Percentiles rank a stretch among this genome's conserved stretches.
These are phyloP conservation scores for Calonectria pseudoturangicola DNA, from an alignment of 2,329 filamentous ascomycete genomes.

Conservation along the genomic window DNA sequence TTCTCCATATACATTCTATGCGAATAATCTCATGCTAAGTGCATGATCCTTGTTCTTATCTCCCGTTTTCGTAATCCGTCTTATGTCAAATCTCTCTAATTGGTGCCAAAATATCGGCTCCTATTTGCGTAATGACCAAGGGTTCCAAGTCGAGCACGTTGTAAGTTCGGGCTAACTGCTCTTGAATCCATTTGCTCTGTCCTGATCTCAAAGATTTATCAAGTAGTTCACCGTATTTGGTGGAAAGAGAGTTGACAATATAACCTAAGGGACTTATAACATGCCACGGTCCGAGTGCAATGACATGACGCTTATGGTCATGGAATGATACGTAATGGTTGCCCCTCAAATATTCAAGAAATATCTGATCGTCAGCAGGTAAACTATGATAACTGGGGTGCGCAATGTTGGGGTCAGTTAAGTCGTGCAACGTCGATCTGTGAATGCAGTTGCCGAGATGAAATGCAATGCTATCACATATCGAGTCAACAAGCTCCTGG, in stretches of 20 bases:
- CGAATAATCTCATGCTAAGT: no score
- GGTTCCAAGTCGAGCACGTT: not conserved
- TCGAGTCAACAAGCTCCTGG: conserved; percentile 29
- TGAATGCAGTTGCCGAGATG: conserved; percentile 36
- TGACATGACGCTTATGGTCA: conserved; percentile 23
- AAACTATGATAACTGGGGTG: conserved; percentile 39
- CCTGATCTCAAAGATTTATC: conserved; percentile 18
- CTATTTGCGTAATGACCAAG: not conserved
- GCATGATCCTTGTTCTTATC: no score
- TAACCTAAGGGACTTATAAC: conserved; percentile 12
- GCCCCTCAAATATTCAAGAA: conserved; percentile 18
- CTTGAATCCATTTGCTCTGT: conserved; percentile 26
- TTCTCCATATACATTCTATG: no score
- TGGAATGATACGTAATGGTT: conserved; percentile 25
- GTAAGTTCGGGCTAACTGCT: not conserved
- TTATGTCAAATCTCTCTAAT: not conserved
- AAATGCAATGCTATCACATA: conserved; percentile 38
- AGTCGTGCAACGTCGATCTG: conserved; percentile 20
- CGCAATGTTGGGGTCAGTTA: conserved; percentile 21
- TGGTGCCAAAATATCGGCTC: not conserved
- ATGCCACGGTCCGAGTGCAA: conserved; percentile 36
- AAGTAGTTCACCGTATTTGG: conserved; percentile 12
- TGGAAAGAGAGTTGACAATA: conserved; percentile 6
- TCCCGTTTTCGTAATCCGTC: not conserved
- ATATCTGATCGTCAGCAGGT: not conserved